Evolutionary conservation across 345 rosid species (phyloP).

Genomic region (Draba incana): DNA sequence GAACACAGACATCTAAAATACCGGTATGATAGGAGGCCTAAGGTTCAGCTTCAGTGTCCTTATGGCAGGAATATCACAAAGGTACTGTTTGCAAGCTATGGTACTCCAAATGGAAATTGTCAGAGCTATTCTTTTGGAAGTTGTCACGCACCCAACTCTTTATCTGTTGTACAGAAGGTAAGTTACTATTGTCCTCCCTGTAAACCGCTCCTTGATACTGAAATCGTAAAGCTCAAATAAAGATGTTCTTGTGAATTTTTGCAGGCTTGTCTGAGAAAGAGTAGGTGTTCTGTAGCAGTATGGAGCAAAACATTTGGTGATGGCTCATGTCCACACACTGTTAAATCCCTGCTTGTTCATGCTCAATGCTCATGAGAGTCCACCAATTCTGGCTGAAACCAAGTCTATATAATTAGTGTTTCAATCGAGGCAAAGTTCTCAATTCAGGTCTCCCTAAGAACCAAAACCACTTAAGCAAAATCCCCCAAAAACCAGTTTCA

Average conservation of each 20-base stretch:
- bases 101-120: slow-evolving; percentile 58
- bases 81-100: slow-evolving; percentile 58
- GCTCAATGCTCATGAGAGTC: slow-evolving; percentile 52
- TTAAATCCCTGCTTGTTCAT: slow-evolving; percentile 58
- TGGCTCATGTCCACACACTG: slow-evolving; percentile 57
- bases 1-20: slow-evolving; percentile 21
- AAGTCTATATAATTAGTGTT: too few relatives aligned
- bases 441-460: slow-evolving; percentile 68
- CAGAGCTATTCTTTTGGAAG: slow-evolving; percentile 48
- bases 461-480: slow-evolving; percentile 27
- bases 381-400: too few relatives aligned
- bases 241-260: slow-evolving; percentile 8
- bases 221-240: slow-evolving; percentile 4
- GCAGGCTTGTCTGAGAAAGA: slow-evolving; percentile 63
- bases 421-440: slow-evolving; percentile 75
- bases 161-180: slow-evolving; percentile 51
- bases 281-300: slow-evolving; percentile 50
- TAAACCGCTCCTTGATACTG: not conserved
- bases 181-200: slow-evolving; percentile 16
- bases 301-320: slow-evolving; percentile 47
- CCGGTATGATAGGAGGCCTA: slow-evolving; percentile 36
- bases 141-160: slow-evolving; percentile 55
- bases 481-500: not conserved
- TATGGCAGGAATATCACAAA: slow-evolving; percentile 45
- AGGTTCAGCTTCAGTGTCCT: slow-evolving; percentile 48